phyloP scores from a whole-genome alignment of 768 basidiomycete genomes.

The Kwoniella mangroviensis region DNA sequence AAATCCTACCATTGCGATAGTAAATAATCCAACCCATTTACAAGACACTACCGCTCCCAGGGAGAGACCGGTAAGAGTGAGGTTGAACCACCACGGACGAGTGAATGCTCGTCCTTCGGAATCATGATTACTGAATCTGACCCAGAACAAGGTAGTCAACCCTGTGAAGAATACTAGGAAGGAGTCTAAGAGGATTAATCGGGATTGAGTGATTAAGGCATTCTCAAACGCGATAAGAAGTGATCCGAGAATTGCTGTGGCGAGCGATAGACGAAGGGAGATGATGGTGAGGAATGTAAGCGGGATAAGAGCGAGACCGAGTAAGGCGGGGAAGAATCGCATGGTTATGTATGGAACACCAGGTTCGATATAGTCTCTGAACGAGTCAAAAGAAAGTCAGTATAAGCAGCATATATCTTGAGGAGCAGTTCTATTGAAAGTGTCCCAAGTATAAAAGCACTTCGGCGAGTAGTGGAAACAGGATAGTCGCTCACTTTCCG shows the following conservation, averaged over 20 bases:
- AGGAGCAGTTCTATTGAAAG: too few species aligned
- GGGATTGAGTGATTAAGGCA: constrained; percentile 90
- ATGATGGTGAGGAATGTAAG: constrained; percentile 92
- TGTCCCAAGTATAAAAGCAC: too few species aligned
- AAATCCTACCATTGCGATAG: constrained; percentile 88
- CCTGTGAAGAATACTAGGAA: constrained; percentile 99
- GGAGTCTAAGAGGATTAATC: constrained; percentile 95
- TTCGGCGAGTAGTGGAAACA: too few species aligned
- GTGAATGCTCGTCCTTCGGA: constrained; percentile 68
- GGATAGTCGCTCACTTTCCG: constrained; percentile 69
- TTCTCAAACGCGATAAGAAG: constrained; percentile 96
- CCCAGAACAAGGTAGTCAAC: constrained; percentile 82
- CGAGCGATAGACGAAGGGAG: constrained; percentile 85
- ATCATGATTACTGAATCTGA: constrained; percentile 89
- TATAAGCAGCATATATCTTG: too few species aligned
- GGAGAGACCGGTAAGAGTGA: constrained; percentile 79
- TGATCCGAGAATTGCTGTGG: constrained; percentile 87
- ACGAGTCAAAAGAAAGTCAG: not conserved
- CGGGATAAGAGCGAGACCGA: constrained; percentile 88
- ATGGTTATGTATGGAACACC: constrained; percentile 93
- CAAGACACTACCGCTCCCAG: constrained; percentile 91
- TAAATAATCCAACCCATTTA: constrained; percentile 99
- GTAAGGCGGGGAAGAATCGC: constrained; percentile 88
- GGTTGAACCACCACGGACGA: constrained; percentile 89
- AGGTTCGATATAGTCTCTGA: constrained; percentile 67